These are phyloP conservation scores for Colletotrichum salicis DNA, from an alignment of 2,329 filamentous ascomycete species.

Conservation along the genomic window DNA sequence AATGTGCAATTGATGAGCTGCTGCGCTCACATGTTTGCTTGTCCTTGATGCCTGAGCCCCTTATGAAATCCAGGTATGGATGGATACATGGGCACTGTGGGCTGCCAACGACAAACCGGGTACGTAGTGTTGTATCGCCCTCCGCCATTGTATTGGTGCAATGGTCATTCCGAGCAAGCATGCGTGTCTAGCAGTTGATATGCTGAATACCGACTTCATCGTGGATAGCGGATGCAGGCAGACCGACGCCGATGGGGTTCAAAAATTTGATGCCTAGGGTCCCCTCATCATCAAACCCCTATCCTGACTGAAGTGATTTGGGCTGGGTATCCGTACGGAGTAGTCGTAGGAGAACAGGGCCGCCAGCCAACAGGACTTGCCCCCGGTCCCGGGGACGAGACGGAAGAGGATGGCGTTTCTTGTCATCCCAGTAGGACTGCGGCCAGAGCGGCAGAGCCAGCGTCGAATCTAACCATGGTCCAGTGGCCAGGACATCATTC, in stretches of 20 bases:
- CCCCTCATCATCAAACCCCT: constrained; percentile 5
- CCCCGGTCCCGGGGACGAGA: constrained; percentile 21
- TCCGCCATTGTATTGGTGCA: neutral
- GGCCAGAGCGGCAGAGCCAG: constrained; percentile 7
- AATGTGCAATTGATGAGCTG: neutral
- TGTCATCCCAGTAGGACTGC: constrained; percentile 11
- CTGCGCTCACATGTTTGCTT: neutral
- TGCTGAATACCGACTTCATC: neutral
- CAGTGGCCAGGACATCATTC: neutral
- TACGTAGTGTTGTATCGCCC: no score
- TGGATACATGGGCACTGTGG: no score
- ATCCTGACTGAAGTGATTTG: constrained; percentile 16
- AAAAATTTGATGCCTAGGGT: constrained; percentile 3
- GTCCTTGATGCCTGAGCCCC: neutral
- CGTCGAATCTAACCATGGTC: neutral
- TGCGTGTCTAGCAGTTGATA: neutral
- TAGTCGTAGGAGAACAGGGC: constrained; percentile 5
- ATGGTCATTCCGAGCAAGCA: neutral
- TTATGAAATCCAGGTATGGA: neutral
- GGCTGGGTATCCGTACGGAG: neutral
- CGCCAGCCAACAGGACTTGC: neutral
- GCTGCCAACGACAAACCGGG: neutral
- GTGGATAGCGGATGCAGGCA: neutral
- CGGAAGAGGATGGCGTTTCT: constrained; percentile 29
- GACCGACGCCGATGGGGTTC: constrained; percentile 7